A percentile compares a stretch with the other conserved stretches of the same genome.
Conservation (phyloP, 495 filamentous ascomycete genomes). For the Neohortaea acidophila region DNA sequence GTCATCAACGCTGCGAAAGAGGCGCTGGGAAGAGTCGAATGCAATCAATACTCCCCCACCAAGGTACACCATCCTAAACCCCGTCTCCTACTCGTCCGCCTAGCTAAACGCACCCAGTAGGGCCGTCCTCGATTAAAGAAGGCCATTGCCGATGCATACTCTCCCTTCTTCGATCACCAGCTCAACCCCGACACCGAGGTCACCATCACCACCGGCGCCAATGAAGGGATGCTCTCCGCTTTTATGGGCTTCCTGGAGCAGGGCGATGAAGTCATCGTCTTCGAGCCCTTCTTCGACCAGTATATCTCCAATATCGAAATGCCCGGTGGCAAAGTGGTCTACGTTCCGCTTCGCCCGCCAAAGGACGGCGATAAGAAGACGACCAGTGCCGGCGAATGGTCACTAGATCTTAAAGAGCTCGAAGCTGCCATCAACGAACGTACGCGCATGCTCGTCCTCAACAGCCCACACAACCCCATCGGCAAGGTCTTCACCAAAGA, state of each 20-base stretch:
- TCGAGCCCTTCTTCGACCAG: constrained; percentile 99
- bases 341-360: constrained; percentile 87
- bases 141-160: constrained; percentile 80
- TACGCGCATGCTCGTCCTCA: constrained; percentile 90
- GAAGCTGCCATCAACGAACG: constrained; percentile 66
- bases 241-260: constrained; percentile 95
- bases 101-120: constrained; percentile 22
- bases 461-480: constrained; percentile 80
- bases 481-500: constrained; percentile 80
- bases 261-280: constrained; percentile 92
- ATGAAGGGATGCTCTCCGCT: constrained; percentile 77
- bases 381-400: constrained; percentile 76
- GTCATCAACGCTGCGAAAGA: constrained; percentile 81
- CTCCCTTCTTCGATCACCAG: constrained; percentile 62
- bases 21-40: constrained; percentile 82
- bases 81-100: not conserved
- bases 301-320: constrained; percentile 97
- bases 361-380: constrained; percentile 63
- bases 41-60: constrained; percentile 96
- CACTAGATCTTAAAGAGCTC: constrained; percentile 67
- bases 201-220: constrained; percentile 88
- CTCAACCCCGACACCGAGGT: constrained; percentile 83
- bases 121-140: constrained; percentile 81
- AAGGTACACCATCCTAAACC: constrained; percentile 34
- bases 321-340: constrained; percentile 86